A percentile compares a stretch with the other conserved stretches of the same genome.
Conservation (phyloP, 306 rosid species). For the Vachellia collinsii region DNA sequence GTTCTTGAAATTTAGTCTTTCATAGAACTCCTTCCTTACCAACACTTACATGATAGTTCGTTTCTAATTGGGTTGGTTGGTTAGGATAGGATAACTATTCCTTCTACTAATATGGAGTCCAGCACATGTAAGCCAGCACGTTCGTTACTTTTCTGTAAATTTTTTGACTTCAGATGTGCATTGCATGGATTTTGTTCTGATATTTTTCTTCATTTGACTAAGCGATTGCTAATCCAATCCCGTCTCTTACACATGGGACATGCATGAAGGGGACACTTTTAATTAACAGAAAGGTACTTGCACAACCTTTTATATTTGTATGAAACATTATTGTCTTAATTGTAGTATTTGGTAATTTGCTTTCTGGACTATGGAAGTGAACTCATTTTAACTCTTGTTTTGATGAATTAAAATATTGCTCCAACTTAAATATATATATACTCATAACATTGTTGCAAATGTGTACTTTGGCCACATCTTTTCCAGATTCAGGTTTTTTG, state of each 20-base stretch:
- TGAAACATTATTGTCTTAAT: not conserved
- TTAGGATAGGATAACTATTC: slow-evolving; percentile 36
- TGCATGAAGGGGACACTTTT: slow-evolving; percentile 83
- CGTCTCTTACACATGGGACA: slow-evolving; percentile 70
- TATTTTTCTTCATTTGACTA: slow-evolving; percentile 25
- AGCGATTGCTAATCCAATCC: slow-evolving; percentile 82
- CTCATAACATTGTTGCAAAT: no score
- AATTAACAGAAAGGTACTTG: slow-evolving; percentile 66
- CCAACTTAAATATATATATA: no score
- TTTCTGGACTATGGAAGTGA: slow-evolving; percentile 3
- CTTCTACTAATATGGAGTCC: slow-evolving; percentile 28
- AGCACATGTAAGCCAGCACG: slow-evolving; percentile 50
- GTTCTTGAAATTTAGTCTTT: slow-evolving; percentile 12
- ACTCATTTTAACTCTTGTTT: not conserved
- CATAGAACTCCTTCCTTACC: not conserved
- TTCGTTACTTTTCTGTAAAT: slow-evolving; percentile 19
- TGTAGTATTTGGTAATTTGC: not conserved
- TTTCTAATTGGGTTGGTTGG: slow-evolving; percentile 32
- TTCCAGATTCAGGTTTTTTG: not conserved
- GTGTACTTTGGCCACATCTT: no score
- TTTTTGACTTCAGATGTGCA: slow-evolving; percentile 21
- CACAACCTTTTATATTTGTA: not conserved
- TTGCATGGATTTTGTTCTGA: slow-evolving; percentile 33
- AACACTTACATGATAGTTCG: slow-evolving; percentile 38
- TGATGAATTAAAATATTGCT: slow-evolving; percentile 10